Evolutionary conservation across 2,329 filamentous ascomycete genomes (phyloP).

Genomic region (Metarhizium robertsii): DNA sequence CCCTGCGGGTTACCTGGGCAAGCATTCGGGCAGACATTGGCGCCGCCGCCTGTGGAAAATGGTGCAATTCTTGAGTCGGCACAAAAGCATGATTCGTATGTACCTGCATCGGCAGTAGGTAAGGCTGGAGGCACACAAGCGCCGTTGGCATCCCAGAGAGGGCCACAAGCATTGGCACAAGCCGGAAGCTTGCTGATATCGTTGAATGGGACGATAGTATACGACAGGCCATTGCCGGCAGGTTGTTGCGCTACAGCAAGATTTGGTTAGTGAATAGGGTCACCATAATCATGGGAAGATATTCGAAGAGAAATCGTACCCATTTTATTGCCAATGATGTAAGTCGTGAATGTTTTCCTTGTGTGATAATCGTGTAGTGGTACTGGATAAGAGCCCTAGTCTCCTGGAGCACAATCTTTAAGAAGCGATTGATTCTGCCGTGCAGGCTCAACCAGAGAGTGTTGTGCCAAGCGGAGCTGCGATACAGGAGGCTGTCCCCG

Average conservation of each 20-base stretch:
- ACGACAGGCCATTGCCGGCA: constrained; percentile 16
- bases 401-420: neutral
- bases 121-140: constrained; percentile 56
- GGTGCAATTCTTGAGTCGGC: constrained; percentile 46
- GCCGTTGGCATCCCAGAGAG: constrained; percentile 60
- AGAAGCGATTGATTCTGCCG: neutral
- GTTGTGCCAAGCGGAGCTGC: neutral
- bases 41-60: constrained; percentile 42
- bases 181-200: constrained; percentile 40
- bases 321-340: neutral
- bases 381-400: neutral
- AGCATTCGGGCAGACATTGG: constrained; percentile 51
- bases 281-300: neutral
- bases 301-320: neutral
- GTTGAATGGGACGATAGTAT: constrained; percentile 47
- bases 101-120: constrained; percentile 35
- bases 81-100: constrained; percentile 68
- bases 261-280: neutral
- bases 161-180: constrained; percentile 50
- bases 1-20: constrained; percentile 41
- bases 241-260: constrained; percentile 5
- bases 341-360: neutral
- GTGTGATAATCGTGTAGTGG: neutral
- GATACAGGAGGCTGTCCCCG: neutral
- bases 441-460: neutral